A percentile compares a stretch with the other conserved stretches of the same genome.
These are phyloP conservation scores for Teratosphaeria gauchensis DNA, from an alignment of 2,329 filamentous ascomycete species.

Conservation along the genomic window DNA sequence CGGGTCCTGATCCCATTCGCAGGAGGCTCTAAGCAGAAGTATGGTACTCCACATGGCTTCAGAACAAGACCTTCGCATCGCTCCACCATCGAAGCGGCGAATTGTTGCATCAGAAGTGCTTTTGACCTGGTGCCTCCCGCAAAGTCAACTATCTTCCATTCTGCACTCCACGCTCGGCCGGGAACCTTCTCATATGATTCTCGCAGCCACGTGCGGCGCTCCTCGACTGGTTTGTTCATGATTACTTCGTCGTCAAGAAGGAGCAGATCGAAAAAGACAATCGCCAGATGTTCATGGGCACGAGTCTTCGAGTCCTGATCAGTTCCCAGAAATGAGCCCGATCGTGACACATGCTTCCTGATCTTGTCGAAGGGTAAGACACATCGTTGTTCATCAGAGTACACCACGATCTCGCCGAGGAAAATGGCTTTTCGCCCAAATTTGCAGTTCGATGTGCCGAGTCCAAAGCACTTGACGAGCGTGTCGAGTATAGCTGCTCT, in stretches of 20 bases:
- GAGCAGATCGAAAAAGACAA: slow-evolving; percentile 53
- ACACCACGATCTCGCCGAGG: slow-evolving; percentile 75
- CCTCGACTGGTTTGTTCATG: slow-evolving; percentile 45
- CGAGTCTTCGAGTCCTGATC: slow-evolving; percentile 55
- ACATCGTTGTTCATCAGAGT: slow-evolving; percentile 53
- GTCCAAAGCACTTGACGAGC: slow-evolving; percentile 54
- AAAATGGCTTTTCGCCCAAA: slow-evolving; percentile 62
- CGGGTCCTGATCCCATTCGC: slow-evolving; percentile 10
- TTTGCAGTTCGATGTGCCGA: slow-evolving; percentile 49
- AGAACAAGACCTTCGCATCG: slow-evolving; percentile 71
- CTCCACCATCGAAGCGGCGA: slow-evolving; percentile 56
- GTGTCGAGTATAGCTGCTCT: slow-evolving; percentile 51
- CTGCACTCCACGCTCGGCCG: slow-evolving; percentile 58
- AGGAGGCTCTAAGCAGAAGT: slow-evolving; percentile 43
- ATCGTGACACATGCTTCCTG: slow-evolving; percentile 66
- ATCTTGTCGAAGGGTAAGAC: slow-evolving; percentile 75
- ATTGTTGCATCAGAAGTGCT: slow-evolving; percentile 50
- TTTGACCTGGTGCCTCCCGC: slow-evolving; percentile 38
- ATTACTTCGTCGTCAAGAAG: slow-evolving; percentile 46
- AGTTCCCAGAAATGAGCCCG: slow-evolving; percentile 59
- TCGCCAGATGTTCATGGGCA: slow-evolving; percentile 48
- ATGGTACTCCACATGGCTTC: slow-evolving; percentile 66
- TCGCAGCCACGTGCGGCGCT: slow-evolving; percentile 52
- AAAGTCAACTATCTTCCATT: slow-evolving; percentile 61
- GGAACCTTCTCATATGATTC: slow-evolving; percentile 44